Evolutionary conservation across 352 stramenopile genomes (phyloP).

Genomic region (Ophiocytium majus): DNA sequence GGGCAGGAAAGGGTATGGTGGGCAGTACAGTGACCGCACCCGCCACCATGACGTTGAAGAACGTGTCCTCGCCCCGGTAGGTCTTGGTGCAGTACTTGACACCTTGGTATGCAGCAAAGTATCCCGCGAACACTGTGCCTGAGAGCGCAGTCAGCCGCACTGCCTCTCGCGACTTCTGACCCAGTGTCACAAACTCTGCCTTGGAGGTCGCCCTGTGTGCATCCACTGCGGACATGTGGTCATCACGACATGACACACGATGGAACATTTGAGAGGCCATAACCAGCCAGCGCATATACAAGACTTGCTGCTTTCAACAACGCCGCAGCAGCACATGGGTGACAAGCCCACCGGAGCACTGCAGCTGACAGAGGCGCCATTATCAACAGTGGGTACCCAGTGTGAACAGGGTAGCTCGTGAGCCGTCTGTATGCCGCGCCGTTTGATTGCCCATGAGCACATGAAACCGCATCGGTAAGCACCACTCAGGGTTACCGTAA

Average conservation of each 20-base stretch:
- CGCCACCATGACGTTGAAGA: slow-evolving; percentile 1
- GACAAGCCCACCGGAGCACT: too few relatives aligned
- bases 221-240: neutral
- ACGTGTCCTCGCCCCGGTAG: neutral
- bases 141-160: neutral
- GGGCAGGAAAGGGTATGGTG: neutral
- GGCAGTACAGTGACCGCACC: neutral
- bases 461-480: too few relatives aligned
- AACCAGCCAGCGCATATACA: too few relatives aligned
- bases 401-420: too few relatives aligned
- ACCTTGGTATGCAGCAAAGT: slow-evolving; percentile 1
- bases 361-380: too few relatives aligned
- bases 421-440: too few relatives aligned
- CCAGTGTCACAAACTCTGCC: neutral
- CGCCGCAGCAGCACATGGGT: too few relatives aligned
- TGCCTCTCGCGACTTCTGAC: neutral
- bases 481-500: too few relatives aligned
- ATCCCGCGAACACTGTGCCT: neutral
- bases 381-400: too few relatives aligned
- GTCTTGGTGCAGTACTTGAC: neutral
- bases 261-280: too few relatives aligned
- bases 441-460: too few relatives aligned
- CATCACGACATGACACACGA: neutral
- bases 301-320: too few relatives aligned
- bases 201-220: neutral